Evolutionary conservation across 2,329 filamentous ascomycete species (phyloP).

Genomic region (Pestalotiopsis sp.): DNA sequence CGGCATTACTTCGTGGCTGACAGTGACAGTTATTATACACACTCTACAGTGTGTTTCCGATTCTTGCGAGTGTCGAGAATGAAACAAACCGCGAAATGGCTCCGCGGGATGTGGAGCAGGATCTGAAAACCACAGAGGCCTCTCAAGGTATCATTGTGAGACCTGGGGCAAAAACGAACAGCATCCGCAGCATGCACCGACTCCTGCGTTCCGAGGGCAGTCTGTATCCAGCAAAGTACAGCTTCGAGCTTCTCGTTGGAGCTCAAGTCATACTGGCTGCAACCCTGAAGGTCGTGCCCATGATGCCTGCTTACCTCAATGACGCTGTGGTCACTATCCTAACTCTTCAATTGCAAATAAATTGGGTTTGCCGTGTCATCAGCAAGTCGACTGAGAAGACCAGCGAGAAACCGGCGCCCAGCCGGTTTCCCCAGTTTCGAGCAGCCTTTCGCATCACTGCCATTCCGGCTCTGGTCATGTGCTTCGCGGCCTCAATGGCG

Average conservation of each 20-base stretch:
- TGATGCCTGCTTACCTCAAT: conserved; percentile 44
- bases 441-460: conserved; percentile 66
- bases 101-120: conserved; percentile 23
- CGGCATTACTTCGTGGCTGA: background rate
- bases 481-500: background rate
- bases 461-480: conserved; percentile 62
- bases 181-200: conserved; percentile 46
- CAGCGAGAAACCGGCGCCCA: conserved; percentile 47
- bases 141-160: conserved; percentile 22
- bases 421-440: conserved; percentile 63
- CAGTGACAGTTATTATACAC: conserved; percentile 46
- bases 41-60: conserved; percentile 44
- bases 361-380: conserved; percentile 83
- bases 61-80: conserved; percentile 53
- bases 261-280: conserved; percentile 35
- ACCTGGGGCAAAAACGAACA: conserved; percentile 42
- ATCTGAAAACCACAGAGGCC: conserved; percentile 31
- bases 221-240: conserved; percentile 66
- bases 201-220: conserved; percentile 60
- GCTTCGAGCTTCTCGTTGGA: conserved; percentile 38
- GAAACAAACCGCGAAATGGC: conserved; percentile 50
- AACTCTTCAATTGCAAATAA: conserved; percentile 65
- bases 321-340: conserved; percentile 57
- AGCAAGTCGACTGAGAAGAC: conserved; percentile 59
- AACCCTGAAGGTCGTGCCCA: conserved; percentile 38